phyloP scores from a whole-genome alignment of 2,329 filamentous ascomycete species.

The Xenosphaeropsis pyriputrescens region DNA sequence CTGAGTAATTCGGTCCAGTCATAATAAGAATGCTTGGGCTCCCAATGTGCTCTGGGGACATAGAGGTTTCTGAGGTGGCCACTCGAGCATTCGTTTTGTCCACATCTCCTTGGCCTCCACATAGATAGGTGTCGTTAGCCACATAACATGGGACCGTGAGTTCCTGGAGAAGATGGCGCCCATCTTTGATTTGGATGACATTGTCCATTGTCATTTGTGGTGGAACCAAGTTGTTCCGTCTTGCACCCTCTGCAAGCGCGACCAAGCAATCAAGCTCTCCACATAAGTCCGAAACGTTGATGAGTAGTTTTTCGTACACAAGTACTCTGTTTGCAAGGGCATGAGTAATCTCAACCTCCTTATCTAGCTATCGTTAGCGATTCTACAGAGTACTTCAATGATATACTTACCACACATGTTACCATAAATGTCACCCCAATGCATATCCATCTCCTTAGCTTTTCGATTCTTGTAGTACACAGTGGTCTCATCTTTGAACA shows the following conservation, averaged over 20 bases:
- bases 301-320: conserved; percentile 49
- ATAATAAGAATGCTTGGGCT: conserved; percentile 60
- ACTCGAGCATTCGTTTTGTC: conserved; percentile 1
- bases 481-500: conserved; percentile 56
- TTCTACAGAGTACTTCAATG: neutral
- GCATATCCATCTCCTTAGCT: conserved; percentile 68
- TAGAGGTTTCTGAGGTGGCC: conserved; percentile 3
- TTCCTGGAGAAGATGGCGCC: conserved; percentile 79
- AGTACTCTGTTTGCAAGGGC: conserved; percentile 58
- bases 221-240: conserved; percentile 53
- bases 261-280: conserved; percentile 80
- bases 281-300: conserved; percentile 60
- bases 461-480: conserved; percentile 78
- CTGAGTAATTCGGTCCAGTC: conserved; percentile 92
- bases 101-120: conserved; percentile 37
- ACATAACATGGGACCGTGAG: conserved; percentile 68
- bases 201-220: conserved; percentile 60
- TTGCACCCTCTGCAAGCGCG: conserved; percentile 65
- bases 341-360: conserved; percentile 81
- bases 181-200: conserved; percentile 58
- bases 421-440: conserved; percentile 74
- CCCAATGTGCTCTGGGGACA: conserved; percentile 5
- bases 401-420: conserved; percentile 58
- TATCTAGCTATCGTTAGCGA: conserved; percentile 34
- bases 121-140: conserved; percentile 62